Evolutionary conservation across 768 basidiomycete species (phyloP), one percentile per base, ranked within the genome.

Genomic region (Agaricus blazei): DNA sequence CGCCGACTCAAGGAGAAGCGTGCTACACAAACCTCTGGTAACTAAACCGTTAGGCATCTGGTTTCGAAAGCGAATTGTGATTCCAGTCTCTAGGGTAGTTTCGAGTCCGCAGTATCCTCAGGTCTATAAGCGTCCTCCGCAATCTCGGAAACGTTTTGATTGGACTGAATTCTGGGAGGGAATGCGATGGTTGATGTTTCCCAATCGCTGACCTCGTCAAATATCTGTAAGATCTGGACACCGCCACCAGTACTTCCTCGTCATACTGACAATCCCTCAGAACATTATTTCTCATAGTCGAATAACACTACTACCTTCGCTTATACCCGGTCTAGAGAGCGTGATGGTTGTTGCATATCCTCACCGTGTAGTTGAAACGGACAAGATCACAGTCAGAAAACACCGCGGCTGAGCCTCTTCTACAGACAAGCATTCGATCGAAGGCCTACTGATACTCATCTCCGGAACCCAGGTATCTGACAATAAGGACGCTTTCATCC

Each of bases 331-430:
- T 68, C 82, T 83, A 85, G 11, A 85, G 65, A 56, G 76, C 80
- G 52, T 83, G 79, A 0, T 83, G 83, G 62, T 84, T 77, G 66
- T 82, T 85, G 70, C 83, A 85, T 3, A 83, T 85, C 26, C 82
- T 80, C 45, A 65, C 67, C 1, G 83, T 84, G 63, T 84, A 85
- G 9, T 80, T 71, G 68, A 84, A 85, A 34, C 81, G 80, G 62
- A 78, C 81, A 82, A 63, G 43, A 45, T 34, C 11, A 29, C 15
- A 24, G 37, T 38, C 46, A 41, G 50, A 12, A 19, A 19, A 11
- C 6, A 14, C 34, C 14, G 28, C 26, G 27, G 26, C 37, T 9
- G 36, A 31, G 6, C 19, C 19, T 19, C 19, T 19, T 19, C 19
- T 19, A 1, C 19, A 19, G 19, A 19, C 19, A 19, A 19, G 19